Percentiles rank a stretch among this genome's conserved stretches.
Conservation (phyloP, 345 rosid genomes). For the Populus tremula region DNA sequence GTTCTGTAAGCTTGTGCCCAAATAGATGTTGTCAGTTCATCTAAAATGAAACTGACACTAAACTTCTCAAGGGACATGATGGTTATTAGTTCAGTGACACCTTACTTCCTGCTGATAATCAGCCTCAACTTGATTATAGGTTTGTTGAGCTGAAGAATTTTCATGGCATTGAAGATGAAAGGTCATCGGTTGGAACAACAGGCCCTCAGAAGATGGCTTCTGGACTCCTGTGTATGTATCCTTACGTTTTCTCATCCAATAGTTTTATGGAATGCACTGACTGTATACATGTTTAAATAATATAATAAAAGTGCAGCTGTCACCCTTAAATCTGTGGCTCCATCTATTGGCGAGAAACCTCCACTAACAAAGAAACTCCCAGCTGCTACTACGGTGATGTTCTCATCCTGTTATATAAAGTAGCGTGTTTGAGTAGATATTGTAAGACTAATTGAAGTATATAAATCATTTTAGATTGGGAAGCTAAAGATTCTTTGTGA, state of each 20-base stretch:
- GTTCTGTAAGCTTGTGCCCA: not conserved
- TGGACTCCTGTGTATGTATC: constrained; percentile 63
- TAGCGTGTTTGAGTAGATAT: not conserved
- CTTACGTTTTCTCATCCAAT: constrained; percentile 1
- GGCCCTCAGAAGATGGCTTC: constrained; percentile 84
- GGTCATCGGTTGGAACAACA: constrained; percentile 42
- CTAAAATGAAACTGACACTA: no score
- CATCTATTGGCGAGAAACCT: constrained; percentile 83
- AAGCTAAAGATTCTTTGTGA: constrained; percentile 82
- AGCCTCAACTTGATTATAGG: constrained; percentile 37
- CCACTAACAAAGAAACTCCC: constrained; percentile 75
- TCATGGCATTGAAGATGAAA: constrained; percentile 81
- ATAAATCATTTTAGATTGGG: constrained; percentile 51
- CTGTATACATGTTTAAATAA: not conserved
- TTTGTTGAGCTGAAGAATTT: constrained; percentile 67
- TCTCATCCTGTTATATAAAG: constrained; percentile 11
- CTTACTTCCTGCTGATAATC: not conserved
- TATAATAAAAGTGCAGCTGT: constrained; percentile 51
- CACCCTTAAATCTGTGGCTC: constrained; percentile 73
- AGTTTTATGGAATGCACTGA: not conserved
- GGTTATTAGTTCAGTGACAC: not conserved
- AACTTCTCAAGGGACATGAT: not conserved
- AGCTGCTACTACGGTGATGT: constrained; percentile 67
- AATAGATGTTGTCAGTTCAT: not conserved
- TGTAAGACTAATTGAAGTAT: not conserved